Base-by-base conservation (phyloP, 1,284 basidiomycete species). In the Sanghuangporus baumii region DNA sequence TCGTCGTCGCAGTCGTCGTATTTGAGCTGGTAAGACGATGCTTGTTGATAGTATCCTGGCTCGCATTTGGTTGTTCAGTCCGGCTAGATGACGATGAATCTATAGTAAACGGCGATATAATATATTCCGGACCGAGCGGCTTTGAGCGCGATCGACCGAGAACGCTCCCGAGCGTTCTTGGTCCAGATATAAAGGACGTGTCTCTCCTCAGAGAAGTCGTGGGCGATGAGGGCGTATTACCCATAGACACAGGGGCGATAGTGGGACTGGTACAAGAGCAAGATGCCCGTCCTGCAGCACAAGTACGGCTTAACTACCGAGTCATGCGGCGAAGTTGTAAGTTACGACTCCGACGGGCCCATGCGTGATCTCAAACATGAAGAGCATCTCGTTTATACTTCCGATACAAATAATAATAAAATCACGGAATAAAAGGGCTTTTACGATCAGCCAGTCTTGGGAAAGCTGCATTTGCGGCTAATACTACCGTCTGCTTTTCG, bases 401-500 rank as follows among this genome's bases (percentile, higher is more conserved):
- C 43, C 43, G 43, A 46, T 46, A n/a, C 16, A 16, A 46, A 46
- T 46, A 46, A 46, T n/a, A 16, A 46, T 14, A 5, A 54, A 31
- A 54, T 47, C 43, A 65, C n/a, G 59, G 41, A 23, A 65, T 74
- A 71, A 84, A 87, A 0, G 88, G 86, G 8, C 79, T 73, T 41
- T 78, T 78, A 40, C 86, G 76, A 66, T 89, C 88, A 16, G 77
- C 81, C 7, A 87, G 70, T 61, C 78, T 77, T 5, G 96, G 95
- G 72, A 98, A 98, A 0, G 95, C 85, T 67, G 89, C 89, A 12
- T 82, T 84, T 67, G 87, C 86, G 1, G 92, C 87, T 58, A 99
- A 74, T 2, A 99, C 96, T 2, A 98, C 89, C 81, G 90, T 93
- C 75, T 93, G 89, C 73, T 91, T 91, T 71, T 94, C 93, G 71